Conservation (phyloP, 768 basidiomycete species). For the Termitomyces sp. region DNA sequence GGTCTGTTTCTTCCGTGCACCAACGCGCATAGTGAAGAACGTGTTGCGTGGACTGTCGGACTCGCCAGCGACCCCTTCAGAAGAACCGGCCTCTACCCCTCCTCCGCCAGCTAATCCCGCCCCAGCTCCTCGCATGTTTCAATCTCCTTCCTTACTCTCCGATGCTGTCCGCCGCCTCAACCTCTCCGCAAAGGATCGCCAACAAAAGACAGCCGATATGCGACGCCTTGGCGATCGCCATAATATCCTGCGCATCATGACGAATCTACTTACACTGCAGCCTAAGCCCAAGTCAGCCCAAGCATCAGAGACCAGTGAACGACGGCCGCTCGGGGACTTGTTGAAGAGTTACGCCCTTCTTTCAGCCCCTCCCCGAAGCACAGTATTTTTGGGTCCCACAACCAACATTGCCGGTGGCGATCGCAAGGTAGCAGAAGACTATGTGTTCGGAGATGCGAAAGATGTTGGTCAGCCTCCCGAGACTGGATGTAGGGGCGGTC, state of each 20-base stretch:
- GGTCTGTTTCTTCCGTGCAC: slow-evolving; percentile 79
- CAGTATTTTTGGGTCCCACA: slow-evolving; percentile 51
- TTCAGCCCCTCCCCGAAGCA: slow-evolving; percentile 44
- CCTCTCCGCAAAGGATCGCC: slow-evolving; percentile 54
- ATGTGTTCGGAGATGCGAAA: slow-evolving; percentile 26
- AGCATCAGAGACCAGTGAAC: slow-evolving; percentile 27
- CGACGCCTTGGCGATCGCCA: slow-evolving; percentile 44
- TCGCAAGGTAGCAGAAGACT: slow-evolving; percentile 54
- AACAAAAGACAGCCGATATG: slow-evolving; percentile 29
- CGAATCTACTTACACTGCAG: slow-evolving; percentile 57
- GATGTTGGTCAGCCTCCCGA: slow-evolving; percentile 2
- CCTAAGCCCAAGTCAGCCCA: slow-evolving; percentile 39
- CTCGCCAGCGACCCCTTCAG: slow-evolving; percentile 31
- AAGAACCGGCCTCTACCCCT: slow-evolving; percentile 18
- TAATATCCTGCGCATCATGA: slow-evolving; percentile 71
- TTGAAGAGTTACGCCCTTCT: slow-evolving; percentile 36
- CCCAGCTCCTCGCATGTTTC: slow-evolving; percentile 33
- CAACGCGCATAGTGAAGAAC: slow-evolving; percentile 66
- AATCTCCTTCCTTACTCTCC: slow-evolving; percentile 64
- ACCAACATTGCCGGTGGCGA: slow-evolving; percentile 46
- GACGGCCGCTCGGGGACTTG: slow-evolving; percentile 34
- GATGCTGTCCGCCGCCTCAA: slow-evolving; percentile 68
- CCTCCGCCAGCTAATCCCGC: slow-evolving; percentile 15
- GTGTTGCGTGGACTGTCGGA: slow-evolving; percentile 40
- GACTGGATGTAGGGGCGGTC: slow-evolving; percentile 17